Evolutionary conservation across 169 alveolate species (phyloP).

Genomic region (Eimeria zaria): DNA sequence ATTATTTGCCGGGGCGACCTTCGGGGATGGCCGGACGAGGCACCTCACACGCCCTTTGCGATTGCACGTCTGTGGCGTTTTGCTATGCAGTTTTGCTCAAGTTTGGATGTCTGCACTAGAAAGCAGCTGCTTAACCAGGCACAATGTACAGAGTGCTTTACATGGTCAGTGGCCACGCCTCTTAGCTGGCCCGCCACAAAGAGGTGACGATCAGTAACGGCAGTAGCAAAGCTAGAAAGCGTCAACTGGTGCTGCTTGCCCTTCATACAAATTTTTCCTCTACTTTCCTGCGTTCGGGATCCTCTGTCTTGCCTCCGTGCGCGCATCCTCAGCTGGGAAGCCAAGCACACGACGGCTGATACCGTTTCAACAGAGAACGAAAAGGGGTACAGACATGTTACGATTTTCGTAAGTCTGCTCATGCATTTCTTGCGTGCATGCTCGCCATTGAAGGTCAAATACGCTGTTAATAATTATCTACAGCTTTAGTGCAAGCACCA

Average conservation of each 20-base stretch:
- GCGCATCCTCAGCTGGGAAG: not conserved
- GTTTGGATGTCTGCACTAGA: not conserved
- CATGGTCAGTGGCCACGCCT: not conserved
- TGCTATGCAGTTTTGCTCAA: not conserved
- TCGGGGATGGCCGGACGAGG: not conserved
- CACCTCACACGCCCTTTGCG: no score
- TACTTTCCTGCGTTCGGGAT: not conserved
- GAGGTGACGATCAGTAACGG: not conserved
- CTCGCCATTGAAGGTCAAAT: not conserved
- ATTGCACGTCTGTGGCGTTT: not conserved
- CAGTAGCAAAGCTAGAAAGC: not conserved
- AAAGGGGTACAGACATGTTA: not conserved
- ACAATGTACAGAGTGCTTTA: not conserved
- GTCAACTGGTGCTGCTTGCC: not conserved
- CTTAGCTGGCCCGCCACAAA: not conserved
- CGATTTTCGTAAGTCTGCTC: not conserved
- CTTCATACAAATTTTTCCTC: not conserved
- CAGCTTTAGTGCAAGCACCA: not conserved
- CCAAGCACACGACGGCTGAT: not conserved
- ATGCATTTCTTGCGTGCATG: not conserved
- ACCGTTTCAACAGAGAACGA: not conserved
- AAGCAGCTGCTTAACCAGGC: not conserved
- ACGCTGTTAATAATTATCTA: not conserved
- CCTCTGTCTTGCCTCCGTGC: not conserved
- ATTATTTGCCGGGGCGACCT: not conserved